Percentiles rank a stretch among this genome's conserved stretches.
Evolutionary conservation across 768 basidiomycete genomes (phyloP).

Genomic region (Mycena albidolilacea): DNA sequence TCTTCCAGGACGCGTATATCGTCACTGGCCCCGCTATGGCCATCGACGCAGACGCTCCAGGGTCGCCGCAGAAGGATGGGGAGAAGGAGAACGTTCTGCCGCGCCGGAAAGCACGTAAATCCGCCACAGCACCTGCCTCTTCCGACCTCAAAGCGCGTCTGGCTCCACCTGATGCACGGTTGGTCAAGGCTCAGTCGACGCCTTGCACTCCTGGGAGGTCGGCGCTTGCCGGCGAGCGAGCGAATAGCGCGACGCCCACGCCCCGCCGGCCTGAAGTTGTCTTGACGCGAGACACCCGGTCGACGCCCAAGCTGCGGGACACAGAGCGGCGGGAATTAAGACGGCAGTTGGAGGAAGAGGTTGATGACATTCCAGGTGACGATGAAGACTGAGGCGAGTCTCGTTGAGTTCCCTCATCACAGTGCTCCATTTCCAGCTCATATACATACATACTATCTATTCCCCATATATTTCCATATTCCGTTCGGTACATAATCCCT

Average conservation of each 20-base stretch:
- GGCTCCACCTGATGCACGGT: constrained; percentile 42
- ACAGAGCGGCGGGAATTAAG: constrained; percentile 47
- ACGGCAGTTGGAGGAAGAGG: constrained; percentile 53
- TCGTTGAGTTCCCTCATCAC: neutral
- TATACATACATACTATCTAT: constrained; percentile 21
- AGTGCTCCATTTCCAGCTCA: neutral
- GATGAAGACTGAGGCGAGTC: constrained; percentile 40
- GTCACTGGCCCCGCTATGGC: constrained; percentile 33
- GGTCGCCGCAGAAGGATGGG: constrained; percentile 49
- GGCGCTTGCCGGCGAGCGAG: constrained; percentile 28
- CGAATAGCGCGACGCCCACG: constrained; percentile 44
- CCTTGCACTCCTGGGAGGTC: constrained; percentile 47
- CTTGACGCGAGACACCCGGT: constrained; percentile 35
- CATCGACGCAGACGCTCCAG: constrained; percentile 13
- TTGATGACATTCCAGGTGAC: constrained; percentile 45
- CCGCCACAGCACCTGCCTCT: constrained; percentile 42
- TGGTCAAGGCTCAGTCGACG: constrained; percentile 43
- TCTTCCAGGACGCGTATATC: constrained; percentile 65
- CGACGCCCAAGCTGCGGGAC: constrained; percentile 44
- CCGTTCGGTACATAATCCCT: constrained; percentile 23
- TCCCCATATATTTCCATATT: constrained; percentile 24
- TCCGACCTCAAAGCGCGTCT: constrained; percentile 40
- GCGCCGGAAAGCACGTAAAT: constrained; percentile 62
- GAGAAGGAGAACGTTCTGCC: constrained; percentile 74
- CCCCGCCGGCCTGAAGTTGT: constrained; percentile 45